phyloP scores from a whole-genome alignment of 2,329 filamentous ascomycete genomes.

The Capronia americana region DNA sequence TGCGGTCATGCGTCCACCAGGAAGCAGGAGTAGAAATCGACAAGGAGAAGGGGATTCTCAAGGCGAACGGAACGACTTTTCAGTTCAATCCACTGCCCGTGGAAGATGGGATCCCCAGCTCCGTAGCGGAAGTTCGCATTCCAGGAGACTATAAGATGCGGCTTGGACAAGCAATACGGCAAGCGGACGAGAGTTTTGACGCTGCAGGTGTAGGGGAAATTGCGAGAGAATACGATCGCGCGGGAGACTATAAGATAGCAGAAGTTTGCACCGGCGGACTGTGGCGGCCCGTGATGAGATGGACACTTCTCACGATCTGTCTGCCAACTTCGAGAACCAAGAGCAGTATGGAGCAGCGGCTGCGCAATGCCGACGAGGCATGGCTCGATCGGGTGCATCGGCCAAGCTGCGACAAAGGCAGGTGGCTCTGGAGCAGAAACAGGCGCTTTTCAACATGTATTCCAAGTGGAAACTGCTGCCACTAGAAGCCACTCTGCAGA shows the following conservation, averaged over 20 bases:
- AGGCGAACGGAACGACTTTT: constrained; percentile 1
- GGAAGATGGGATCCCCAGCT: background rate
- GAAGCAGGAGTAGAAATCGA: constrained; percentile 3
- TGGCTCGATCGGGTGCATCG: background rate
- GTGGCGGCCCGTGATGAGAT: background rate
- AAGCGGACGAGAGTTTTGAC: background rate
- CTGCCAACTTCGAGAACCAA: constrained; percentile 5
- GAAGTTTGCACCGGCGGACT: constrained; percentile 5
- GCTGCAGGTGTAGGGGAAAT: constrained; percentile 2
- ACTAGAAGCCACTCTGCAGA: background rate
- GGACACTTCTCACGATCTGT: background rate
- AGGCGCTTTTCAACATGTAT: background rate
- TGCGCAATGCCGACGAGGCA: background rate
- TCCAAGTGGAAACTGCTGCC: background rate
- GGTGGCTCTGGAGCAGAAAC: background rate
- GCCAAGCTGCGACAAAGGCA: background rate
- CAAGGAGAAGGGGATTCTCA: constrained; percentile 2
- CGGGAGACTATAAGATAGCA: background rate
- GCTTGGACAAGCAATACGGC: background rate
- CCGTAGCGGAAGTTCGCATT: background rate
- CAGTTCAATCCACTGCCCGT: constrained; percentile 6
- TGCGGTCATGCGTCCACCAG: constrained; percentile 11
- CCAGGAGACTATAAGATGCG: background rate
- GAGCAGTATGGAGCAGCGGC: constrained; percentile 1
- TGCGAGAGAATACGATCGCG: background rate